A percentile compares a stretch with the other conserved stretches of the same genome.
These are phyloP conservation scores for Ustilago shanxiensis DNA, from an alignment of 1,284 basidiomycete genomes.

Conservation along the genomic window DNA sequence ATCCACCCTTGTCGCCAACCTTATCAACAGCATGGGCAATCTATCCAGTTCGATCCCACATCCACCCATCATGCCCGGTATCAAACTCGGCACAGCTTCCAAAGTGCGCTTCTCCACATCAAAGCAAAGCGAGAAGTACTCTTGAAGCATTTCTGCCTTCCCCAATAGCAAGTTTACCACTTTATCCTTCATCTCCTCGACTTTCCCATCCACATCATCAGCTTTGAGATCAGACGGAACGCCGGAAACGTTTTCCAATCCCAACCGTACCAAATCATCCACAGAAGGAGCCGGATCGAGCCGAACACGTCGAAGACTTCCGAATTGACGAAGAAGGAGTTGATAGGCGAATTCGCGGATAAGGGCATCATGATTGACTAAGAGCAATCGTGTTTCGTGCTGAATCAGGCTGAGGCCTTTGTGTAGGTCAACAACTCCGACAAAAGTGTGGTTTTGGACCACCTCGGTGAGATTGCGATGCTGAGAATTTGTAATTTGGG, in stretches of 20 bases:
- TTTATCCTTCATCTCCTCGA: slow-evolving; percentile 43
- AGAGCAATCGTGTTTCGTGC: slow-evolving; percentile 86
- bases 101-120: slow-evolving; percentile 76
- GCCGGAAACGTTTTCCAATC: slow-evolving; percentile 78
- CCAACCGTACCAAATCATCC: slow-evolving; percentile 80
- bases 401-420: slow-evolving; percentile 86
- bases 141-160: slow-evolving; percentile 85
- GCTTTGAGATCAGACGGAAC: slow-evolving; percentile 66
- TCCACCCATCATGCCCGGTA: slow-evolving; percentile 80
- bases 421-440: slow-evolving; percentile 87
- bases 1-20: slow-evolving; percentile 77
- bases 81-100: slow-evolving; percentile 82
- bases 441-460: slow-evolving; percentile 87
- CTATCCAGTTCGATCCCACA: slow-evolving; percentile 79
- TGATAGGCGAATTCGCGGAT: slow-evolving; percentile 94
- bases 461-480: slow-evolving; percentile 87
- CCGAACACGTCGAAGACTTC: slow-evolving; percentile 80
- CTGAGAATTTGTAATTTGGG: slow-evolving; percentile 75
- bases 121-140: slow-evolving; percentile 84
- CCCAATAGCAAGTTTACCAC: slow-evolving; percentile 69
- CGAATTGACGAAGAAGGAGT: slow-evolving; percentile 90
- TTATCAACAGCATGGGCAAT: slow-evolving; percentile 60
- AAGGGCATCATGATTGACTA: slow-evolving; percentile 80
- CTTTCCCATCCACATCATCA: slow-evolving; percentile 70
- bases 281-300: slow-evolving; percentile 86